A percentile compares a stretch with the other conserved stretches of the same genome.
phyloP scores from a whole-genome alignment of 176 grass and related monocot species.

The maize (Zea mays) region DNA sequence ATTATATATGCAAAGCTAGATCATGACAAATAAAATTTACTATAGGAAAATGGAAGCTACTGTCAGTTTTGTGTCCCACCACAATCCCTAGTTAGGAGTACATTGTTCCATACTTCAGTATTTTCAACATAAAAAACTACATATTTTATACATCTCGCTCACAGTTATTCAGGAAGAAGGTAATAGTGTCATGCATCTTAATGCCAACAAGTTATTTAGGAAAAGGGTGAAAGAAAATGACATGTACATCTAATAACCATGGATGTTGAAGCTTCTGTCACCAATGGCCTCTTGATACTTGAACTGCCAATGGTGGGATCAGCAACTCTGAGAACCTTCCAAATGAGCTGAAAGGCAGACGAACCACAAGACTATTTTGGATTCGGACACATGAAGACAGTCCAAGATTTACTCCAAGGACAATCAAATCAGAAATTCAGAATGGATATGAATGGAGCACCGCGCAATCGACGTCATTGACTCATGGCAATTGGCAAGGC shows the following conservation, averaged over 20 bases:
- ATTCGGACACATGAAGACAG: too few relatives aligned
- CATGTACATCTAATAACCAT: conserved; percentile 34
- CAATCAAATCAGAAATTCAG: too few relatives aligned
- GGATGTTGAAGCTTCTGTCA: too few relatives aligned
- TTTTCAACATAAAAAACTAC: conserved; percentile 13
- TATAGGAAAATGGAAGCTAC: neutral
- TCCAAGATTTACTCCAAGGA: too few relatives aligned
- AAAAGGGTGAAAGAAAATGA: conserved; percentile 22
- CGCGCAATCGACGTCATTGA: too few relatives aligned
- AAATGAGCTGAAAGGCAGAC: too few relatives aligned
- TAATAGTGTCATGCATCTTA: conserved; percentile 3
- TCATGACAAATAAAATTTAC: conserved; percentile 2
- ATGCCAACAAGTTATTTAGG: conserved; percentile 15
- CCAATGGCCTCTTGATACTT: too few relatives aligned
- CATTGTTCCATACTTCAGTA: conserved; percentile 13
- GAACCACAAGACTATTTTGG: too few relatives aligned
- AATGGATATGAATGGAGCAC: too few relatives aligned
- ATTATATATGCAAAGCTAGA: conserved; percentile 18
- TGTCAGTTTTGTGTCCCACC: neutral
- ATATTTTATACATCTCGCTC: conserved; percentile 1
- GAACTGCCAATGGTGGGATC: too few relatives aligned
- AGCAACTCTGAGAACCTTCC: too few relatives aligned
- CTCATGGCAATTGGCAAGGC: too few relatives aligned
- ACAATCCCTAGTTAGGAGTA: neutral
- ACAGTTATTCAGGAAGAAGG: neutral